phyloP scores from a whole-genome alignment of 2,329 filamentous ascomycete genomes.

The Elsinoe arachidis region DNA sequence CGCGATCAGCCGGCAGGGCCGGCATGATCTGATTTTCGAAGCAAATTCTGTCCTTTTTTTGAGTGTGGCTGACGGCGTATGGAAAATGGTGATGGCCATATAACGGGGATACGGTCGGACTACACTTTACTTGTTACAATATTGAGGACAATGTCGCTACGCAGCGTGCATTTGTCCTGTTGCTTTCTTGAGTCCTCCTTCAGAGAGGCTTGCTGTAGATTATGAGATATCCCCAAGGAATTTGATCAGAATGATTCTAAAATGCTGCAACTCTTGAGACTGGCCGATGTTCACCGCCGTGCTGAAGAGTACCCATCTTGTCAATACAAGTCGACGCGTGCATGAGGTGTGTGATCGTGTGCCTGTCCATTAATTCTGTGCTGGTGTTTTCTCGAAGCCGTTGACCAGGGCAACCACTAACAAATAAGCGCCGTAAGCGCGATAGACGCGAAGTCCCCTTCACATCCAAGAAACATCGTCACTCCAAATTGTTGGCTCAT shows the following conservation, averaged over 20 bases:
- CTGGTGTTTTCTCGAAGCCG: background rate
- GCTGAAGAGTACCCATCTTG: background rate
- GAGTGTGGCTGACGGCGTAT: background rate
- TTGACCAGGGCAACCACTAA: background rate
- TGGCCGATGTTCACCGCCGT: background rate
- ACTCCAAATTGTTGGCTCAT: conserved; percentile 3
- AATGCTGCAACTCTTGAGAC: background rate
- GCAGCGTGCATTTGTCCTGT: background rate
- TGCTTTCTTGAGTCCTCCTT: background rate
- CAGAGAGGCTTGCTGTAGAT: background rate
- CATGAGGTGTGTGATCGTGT: background rate
- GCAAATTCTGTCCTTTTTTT: background rate
- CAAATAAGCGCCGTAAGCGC: background rate
- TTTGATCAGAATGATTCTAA: background rate
- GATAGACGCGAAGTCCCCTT: background rate
- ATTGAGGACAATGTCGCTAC: background rate
- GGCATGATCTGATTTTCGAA: conserved; percentile 7
- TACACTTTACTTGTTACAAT: background rate
- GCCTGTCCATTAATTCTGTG: background rate
- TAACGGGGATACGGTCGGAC: background rate
- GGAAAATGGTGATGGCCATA: background rate
- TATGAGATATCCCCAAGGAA: conserved; percentile 5
- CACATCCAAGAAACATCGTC: conserved; percentile 7
- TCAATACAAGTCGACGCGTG: too few relatives aligned
- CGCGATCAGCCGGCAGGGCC: background rate